Conservation (phyloP, 768 basidiomycete species). For the Lentinus tigrinus region DNA sequence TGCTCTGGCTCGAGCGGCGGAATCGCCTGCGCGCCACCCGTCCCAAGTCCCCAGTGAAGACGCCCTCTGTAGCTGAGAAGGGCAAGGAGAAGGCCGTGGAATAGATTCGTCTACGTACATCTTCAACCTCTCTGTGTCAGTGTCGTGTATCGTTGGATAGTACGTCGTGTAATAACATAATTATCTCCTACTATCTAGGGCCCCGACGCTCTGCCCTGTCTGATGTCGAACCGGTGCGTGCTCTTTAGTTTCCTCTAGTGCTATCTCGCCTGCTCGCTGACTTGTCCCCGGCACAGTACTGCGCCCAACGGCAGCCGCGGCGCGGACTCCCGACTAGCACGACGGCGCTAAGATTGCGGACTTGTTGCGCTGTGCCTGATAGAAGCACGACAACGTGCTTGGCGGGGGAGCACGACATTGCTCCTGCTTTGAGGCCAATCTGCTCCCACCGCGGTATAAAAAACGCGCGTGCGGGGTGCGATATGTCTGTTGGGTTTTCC, state of each 20-base stretch:
- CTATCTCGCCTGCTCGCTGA: too few relatives aligned
- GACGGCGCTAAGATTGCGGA: slow-evolving; percentile 7
- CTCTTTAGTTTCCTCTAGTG: too few relatives aligned
- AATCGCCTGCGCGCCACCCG: not conserved
- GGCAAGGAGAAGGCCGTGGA: slow-evolving; percentile 13
- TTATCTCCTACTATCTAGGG: too few relatives aligned
- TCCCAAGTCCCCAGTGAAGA: not conserved
- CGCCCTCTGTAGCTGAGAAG: not conserved
- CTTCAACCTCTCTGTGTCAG: too few relatives aligned
- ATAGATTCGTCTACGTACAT: too few relatives aligned
- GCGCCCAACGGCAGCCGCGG: not conserved
- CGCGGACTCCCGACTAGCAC: not conserved
- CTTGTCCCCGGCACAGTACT: too few relatives aligned
- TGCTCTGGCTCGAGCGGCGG: slow-evolving; percentile 11
- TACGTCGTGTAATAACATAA: too few relatives aligned
- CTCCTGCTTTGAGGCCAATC: not conserved
- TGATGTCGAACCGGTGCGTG: too few relatives aligned
- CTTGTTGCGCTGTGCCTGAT: slow-evolving; percentile 8
- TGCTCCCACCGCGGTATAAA: too few relatives aligned
- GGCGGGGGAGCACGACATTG: not conserved
- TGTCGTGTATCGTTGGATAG: not conserved
- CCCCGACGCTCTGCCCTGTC: too few relatives aligned
- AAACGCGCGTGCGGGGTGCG: too few relatives aligned
- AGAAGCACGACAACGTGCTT: slow-evolving; percentile 9
- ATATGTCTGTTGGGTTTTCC: not conserved